Evolutionary conservation across 768 basidiomycete genomes (phyloP), one percentile per base, ranked within the genome.

Genomic region (Galerina marginata): DNA sequence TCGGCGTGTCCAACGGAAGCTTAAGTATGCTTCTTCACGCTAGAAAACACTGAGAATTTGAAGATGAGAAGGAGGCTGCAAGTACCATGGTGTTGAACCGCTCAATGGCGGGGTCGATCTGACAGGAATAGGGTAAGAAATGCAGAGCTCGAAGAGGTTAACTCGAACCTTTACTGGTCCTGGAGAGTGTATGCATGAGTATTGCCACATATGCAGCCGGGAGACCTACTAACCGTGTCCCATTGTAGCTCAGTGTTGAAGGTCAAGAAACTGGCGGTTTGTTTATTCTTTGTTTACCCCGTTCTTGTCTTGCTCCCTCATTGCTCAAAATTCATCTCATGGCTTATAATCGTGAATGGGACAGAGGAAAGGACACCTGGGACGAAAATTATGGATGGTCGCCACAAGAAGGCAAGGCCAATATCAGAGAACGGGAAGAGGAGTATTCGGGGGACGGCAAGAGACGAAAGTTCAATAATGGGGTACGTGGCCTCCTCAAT

Each of bases 311-410:
- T 68, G 67, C 58, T 71, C 72, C 58, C 54, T 49, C 25, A 26
- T 54, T 49, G 61, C 64, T 65, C 69, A 68, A 63, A 69, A 42
- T 23, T 43, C 47, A 48, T 43, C 43, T 64, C 74, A 91, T 92
- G 90, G 81, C 89, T 51, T 85, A 89, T 75, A 90, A 90, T 75
- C 87, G 93, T 64, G 91, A 93, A 80, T 93, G 93, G 92, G 91
- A 93, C 77, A 83, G 83, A 73, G 92, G 91, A 53, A 93, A 92
- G 74, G 83, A 86, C 47, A 43, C 72, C 48, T 87, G 86, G 85
- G 68, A 75, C 59, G 83, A 88, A 47, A 67, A 72, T n/a, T 59
- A 69, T 65, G 66, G 72, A 36, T 84, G 83, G 80, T 72, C 74
- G 7, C 4, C 29, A 33, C 29, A 33, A 58, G 65, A 73, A 20